Percentiles rank a stretch among this genome's conserved stretches.
Conservation (phyloP, 2,329 filamentous ascomycete genomes). For the Rasamsonia emersonii region DNA sequence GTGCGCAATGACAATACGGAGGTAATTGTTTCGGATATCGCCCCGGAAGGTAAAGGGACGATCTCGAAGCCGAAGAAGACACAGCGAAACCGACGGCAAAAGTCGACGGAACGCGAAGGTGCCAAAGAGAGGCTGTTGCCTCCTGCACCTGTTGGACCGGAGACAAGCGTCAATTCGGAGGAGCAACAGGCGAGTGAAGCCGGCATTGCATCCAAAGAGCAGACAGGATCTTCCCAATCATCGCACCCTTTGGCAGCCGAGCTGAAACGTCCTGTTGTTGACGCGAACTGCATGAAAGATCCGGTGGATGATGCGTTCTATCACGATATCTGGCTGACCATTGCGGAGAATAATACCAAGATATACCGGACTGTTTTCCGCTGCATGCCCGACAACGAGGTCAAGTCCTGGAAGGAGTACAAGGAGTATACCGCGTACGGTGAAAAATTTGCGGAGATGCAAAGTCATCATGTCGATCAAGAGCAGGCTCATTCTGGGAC, state of each 20-base stretch:
- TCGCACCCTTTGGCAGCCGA: constrained; percentile 49
- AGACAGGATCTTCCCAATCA: constrained; percentile 42
- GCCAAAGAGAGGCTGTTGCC: constrained; percentile 11
- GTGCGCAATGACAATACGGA: constrained; percentile 59
- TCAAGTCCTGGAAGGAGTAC: constrained; percentile 88
- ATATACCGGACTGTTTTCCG: constrained; percentile 89
- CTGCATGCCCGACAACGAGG: constrained; percentile 94
- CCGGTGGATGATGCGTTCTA: constrained; percentile 76
- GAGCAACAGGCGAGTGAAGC: constrained; percentile 61
- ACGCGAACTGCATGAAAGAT: constrained; percentile 91
- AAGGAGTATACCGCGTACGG: constrained; percentile 72
- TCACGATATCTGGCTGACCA: constrained; percentile 76
- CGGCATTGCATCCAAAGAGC: constrained; percentile 54
- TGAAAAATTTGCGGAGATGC: constrained; percentile 62
- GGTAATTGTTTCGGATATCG: constrained; percentile 57
- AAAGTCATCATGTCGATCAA: constrained; percentile 47
- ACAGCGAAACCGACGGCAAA: constrained; percentile 23
- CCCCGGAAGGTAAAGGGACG: constrained; percentile 56
- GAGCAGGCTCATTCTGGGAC: constrained; percentile 40
- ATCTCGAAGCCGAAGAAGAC: constrained; percentile 44
- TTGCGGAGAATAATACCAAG: constrained; percentile 91
- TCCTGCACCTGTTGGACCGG: constrained; percentile 12
- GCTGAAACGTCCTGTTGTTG: constrained; percentile 63
- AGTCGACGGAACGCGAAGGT: constrained; percentile 13
- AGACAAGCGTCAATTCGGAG: constrained; percentile 16